Base-by-base conservation (phyloP, 2,329 filamentous ascomycete genomes). In the Neoascochyta sp. region DNA sequence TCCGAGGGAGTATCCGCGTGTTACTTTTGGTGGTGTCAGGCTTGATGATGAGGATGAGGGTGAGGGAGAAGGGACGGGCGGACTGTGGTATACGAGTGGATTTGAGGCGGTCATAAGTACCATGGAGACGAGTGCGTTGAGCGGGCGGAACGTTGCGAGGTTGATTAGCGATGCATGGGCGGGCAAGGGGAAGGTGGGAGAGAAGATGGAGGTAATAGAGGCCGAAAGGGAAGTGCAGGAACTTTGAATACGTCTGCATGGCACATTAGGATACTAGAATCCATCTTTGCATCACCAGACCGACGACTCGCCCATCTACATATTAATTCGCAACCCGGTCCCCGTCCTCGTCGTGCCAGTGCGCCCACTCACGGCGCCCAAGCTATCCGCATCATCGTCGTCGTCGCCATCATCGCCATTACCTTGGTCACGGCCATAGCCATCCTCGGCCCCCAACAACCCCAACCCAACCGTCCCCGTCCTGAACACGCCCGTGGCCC, bases 101-200 rank as follows among this genome's bases (percentile, higher is more conserved):
- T 93, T 96, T 23, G 90, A 96, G 65, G 83, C 83, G 47, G 95
- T 98, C 59, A 93, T 96, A 47, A 92, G 84, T 7, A 95, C 88
- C 0, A 96, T 98, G 92, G 92, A 98, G 70, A 95, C 92, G 5
- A 95, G 81, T 59, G 84, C 86, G 1, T 64, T 96, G 46, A 92
- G 92, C 79, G 92, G 92, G 1, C 86, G 76, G 74, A 92, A 92
- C 54, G 80, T 92, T 12, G 86, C 86, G 7, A 73, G 71, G 41
- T 65, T 92, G 31, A 70, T 90, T 24, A 71, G 80, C 1, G 76
- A 89, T 50, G 75, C 76, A 29, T 78, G 72, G 60, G 52, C 60
- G 42, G 28, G 8, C 3, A 27, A 20, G 19, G 33, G 45, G 24
- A 26, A n/a, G n/a, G n/a, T n/a, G n/a, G n/a, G n/a, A n/a, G n/a